These are phyloP conservation scores for Diutina sp. DNA, from an alignment of 1,139 yeast genomes.

Conservation along the genomic window DNA sequence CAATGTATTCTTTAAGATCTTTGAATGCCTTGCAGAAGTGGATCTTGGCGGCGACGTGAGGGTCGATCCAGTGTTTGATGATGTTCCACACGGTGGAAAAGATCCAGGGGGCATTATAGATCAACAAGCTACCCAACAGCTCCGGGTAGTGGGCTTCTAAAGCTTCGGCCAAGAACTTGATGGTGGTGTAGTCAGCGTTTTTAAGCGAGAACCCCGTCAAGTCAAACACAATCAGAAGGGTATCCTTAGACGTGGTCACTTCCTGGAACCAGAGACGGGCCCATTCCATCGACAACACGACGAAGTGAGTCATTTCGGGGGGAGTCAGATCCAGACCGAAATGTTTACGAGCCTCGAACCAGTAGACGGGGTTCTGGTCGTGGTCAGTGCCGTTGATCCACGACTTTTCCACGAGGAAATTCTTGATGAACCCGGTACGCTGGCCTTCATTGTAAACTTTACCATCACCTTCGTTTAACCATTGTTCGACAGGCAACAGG, in stretches of 20 bases:
- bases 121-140: conserved; percentile 57
- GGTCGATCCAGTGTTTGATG: conserved; percentile 79
- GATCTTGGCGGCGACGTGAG: conserved; percentile 75
- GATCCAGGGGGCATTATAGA: conserved; percentile 87
- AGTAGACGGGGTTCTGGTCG: conserved; percentile 54
- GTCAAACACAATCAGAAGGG: conserved; percentile 68
- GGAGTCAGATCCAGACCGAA: conserved; percentile 58
- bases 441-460: conserved; percentile 12
- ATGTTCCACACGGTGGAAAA: conserved; percentile 80
- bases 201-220: conserved; percentile 60
- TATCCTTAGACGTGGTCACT: conserved; percentile 34
- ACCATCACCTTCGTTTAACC: conserved; percentile 52
- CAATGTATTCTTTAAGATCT: conserved; percentile 49
- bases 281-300: conserved; percentile 57
- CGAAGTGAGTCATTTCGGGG: conserved; percentile 53
- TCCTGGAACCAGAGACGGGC: conserved; percentile 41
- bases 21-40: conserved; percentile 50
- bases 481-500: conserved; percentile 42
- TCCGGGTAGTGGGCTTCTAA: conserved; percentile 89
- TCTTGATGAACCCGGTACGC: conserved; percentile 33
- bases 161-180: conserved; percentile 61
- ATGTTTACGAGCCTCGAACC: conserved; percentile 63
- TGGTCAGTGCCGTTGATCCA: conserved; percentile 54
- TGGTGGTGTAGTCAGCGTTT: conserved; percentile 77
- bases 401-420: conserved; percentile 46